These are phyloP conservation scores for Circinella minor DNA, from an alignment of 371 early-diverging fungal species.

Conservation along the genomic window DNA sequence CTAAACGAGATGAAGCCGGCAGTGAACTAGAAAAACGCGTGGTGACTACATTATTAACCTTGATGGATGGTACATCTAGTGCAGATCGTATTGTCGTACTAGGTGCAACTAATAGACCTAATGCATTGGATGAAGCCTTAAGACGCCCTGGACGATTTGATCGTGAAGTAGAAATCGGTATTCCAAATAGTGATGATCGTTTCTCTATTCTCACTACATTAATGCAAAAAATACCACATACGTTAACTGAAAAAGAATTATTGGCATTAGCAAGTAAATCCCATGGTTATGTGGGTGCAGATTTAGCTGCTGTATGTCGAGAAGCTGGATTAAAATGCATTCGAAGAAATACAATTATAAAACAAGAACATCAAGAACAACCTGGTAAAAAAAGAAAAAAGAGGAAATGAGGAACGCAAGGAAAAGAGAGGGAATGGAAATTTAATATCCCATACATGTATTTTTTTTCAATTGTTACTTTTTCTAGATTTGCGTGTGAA, in stretches of 20 bases:
- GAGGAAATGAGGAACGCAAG: background rate
- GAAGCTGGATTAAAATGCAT: constrained; percentile 92
- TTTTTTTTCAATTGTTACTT: constrained; percentile 1
- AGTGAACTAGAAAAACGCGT: constrained; percentile 87
- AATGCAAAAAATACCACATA: constrained; percentile 72
- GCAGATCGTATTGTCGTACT: constrained; percentile 77
- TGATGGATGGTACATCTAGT: constrained; percentile 89
- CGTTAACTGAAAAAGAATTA: constrained; percentile 62
- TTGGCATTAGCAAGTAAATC: constrained; percentile 65
- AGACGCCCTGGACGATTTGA: constrained; percentile 98
- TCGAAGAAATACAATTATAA: constrained; percentile 46
- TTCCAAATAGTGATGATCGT: constrained; percentile 82
- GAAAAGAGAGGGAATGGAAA: background rate
- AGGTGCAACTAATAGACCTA: constrained; percentile 98
- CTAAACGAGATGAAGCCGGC: constrained; percentile 83
- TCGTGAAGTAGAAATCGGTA: constrained; percentile 93
- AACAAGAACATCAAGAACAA: background rate
- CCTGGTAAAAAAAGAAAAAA: background rate
- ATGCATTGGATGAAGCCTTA: constrained; percentile 94
- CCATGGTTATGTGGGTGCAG: constrained; percentile 99
- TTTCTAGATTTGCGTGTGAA: constrained; percentile 28
- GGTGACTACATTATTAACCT: constrained; percentile 95
- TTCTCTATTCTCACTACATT: constrained; percentile 79
- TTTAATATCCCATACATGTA: background rate
- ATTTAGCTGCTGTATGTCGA: constrained; percentile 84